phyloP scores from a whole-genome alignment of 1,284 basidiomycete genomes.

The Ustilago vetiveriae region DNA sequence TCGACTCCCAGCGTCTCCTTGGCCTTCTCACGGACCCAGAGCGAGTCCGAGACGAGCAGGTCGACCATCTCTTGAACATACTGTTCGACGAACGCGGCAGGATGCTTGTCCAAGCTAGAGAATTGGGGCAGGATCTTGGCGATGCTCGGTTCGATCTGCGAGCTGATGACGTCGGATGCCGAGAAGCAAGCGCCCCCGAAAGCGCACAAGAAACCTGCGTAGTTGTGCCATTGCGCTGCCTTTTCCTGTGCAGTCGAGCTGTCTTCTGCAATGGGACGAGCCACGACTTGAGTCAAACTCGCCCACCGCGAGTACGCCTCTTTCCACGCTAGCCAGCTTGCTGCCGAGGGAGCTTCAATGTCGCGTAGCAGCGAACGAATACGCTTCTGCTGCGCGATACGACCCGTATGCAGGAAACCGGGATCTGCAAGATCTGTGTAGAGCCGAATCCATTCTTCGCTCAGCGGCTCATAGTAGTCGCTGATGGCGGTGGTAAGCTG shows the following conservation, averaged over 20 bases:
- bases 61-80: slow-evolving; percentile 65
- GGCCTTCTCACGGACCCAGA: slow-evolving; percentile 65
- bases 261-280: slow-evolving; percentile 72
- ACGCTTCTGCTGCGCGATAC: slow-evolving; percentile 81
- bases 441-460: slow-evolving; percentile 48
- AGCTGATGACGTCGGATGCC: slow-evolving; percentile 17
- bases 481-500: slow-evolving; percentile 12
- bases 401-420: slow-evolving; percentile 68
- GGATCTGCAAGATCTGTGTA: slow-evolving; percentile 49
- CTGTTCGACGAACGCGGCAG: slow-evolving; percentile 46
- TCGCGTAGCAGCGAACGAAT: slow-evolving; percentile 77
- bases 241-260: slow-evolving; percentile 67
- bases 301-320: slow-evolving; percentile 80
- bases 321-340: slow-evolving; percentile 80
- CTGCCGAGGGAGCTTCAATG: slow-evolving; percentile 74
- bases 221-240: slow-evolving; percentile 80
- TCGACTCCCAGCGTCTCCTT: slow-evolving; percentile 63
- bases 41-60: slow-evolving; percentile 61
- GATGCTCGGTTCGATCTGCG: slow-evolving; percentile 21
- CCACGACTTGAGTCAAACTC: slow-evolving; percentile 67
- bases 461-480: slow-evolving; percentile 30
- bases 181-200: slow-evolving; percentile 75
- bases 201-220: slow-evolving; percentile 81
- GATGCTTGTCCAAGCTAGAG: slow-evolving; percentile 27
- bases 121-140: slow-evolving; percentile 32